Evolutionary conservation across 306 rosid species (phyloP).

Genomic region (Biancaea sappan): DNA sequence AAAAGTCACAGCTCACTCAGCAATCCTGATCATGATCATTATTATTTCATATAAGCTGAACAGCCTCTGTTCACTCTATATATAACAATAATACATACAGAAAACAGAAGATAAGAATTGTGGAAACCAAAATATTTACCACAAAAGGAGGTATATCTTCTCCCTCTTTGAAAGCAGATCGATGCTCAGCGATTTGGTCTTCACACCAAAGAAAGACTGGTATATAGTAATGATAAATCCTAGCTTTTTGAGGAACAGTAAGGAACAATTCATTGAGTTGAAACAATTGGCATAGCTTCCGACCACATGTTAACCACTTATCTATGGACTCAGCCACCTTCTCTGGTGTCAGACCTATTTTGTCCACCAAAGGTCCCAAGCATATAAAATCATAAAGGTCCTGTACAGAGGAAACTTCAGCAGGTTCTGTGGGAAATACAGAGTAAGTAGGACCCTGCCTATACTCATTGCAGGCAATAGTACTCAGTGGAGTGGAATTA

Average conservation of each 20-base stretch:
- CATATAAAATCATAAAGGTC: conserved; percentile 81
- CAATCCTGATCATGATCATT: not conserved
- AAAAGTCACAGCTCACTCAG: not conserved
- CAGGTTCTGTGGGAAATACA: conserved; percentile 59
- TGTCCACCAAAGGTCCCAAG: conserved; percentile 75
- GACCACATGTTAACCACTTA: conserved; percentile 76
- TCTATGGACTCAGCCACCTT: conserved; percentile 74
- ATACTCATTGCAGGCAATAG: conserved; percentile 36
- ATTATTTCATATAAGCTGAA: not conserved
- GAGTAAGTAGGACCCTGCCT: conserved; percentile 47
- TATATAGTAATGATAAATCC: conserved; percentile 89
- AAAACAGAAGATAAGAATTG: not conserved
- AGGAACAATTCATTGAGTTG: conserved; percentile 76
- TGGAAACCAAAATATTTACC: conserved; percentile 43
- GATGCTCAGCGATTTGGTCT: conserved; percentile 69
- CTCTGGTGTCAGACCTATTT: conserved; percentile 52
- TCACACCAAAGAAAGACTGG: conserved; percentile 94
- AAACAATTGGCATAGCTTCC: conserved; percentile 62
- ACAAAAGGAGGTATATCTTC: conserved; percentile 85
- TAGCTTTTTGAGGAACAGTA: conserved; percentile 72
- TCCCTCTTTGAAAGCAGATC: conserved; percentile 60
- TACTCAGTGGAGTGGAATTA: conserved; percentile 29
- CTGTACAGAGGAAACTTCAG: conserved; percentile 72
- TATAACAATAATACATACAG: not conserved
- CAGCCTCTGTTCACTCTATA: not conserved